These are phyloP conservation scores for Colletotrichum cuscutae DNA, from an alignment of 2,329 filamentous ascomycete species.

Conservation along the genomic window DNA sequence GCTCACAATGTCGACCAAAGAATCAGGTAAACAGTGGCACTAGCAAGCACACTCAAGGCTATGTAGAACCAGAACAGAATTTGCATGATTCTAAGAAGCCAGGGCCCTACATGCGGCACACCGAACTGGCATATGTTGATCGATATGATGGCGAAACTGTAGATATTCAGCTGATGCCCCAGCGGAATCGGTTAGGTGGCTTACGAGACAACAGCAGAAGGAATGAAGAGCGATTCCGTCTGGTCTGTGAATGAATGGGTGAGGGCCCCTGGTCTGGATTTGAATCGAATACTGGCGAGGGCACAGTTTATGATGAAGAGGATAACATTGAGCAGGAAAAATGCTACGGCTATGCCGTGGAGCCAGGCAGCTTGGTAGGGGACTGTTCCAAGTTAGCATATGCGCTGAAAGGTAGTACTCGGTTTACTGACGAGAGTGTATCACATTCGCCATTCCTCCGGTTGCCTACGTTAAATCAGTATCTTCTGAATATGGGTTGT, in stretches of 20 bases:
- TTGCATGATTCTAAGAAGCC: constrained; percentile 69
- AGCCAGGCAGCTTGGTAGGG: constrained; percentile 67
- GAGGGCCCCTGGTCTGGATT: constrained; percentile 76
- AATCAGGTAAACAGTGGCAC: constrained; percentile 78
- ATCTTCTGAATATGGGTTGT: not conserved
- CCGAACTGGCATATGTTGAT: constrained; percentile 86
- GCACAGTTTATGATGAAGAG: constrained; percentile 72
- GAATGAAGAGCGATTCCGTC: constrained; percentile 81
- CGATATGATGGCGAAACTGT: constrained; percentile 77
- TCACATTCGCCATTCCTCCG: constrained; percentile 65
- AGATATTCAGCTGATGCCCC: constrained; percentile 37
- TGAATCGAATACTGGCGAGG: constrained; percentile 76
- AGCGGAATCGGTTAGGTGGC: constrained; percentile 39
- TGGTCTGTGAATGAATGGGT: constrained; percentile 78
- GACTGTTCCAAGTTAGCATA: constrained; percentile 60
- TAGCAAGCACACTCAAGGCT: constrained; percentile 72
- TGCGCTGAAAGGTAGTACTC: constrained; percentile 63
- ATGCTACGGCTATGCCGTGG: constrained; percentile 65
- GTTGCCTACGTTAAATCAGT: constrained; percentile 54
- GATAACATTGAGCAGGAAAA: constrained; percentile 71
- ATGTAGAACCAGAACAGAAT: constrained; percentile 81
- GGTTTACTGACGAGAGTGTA: constrained; percentile 60
- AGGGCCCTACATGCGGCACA: constrained; percentile 67
- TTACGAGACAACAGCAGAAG: constrained; percentile 66
- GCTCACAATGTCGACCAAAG: constrained; percentile 71